Base-by-base conservation (phyloP, 2,329 filamentous ascomycete genomes). In the Verticillium longisporum region DNA sequence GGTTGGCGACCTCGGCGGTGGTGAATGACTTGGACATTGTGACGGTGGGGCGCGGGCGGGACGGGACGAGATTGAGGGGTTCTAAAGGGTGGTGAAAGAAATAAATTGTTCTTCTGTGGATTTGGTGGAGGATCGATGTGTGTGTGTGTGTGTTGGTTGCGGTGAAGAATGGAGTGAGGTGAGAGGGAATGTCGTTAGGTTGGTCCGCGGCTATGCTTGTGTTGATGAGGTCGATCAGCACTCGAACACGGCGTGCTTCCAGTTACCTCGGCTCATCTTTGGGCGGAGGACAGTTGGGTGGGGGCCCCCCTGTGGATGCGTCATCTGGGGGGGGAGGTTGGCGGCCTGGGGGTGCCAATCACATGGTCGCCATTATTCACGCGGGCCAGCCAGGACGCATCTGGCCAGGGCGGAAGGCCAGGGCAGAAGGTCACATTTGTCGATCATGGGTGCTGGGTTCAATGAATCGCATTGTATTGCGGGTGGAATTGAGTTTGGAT, bases 1-100 rank as follows among this genome's bases (percentile, higher is more conserved):
- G 88, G 76, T 85, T 78, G 69, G 85, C 83, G 67, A 91, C 87
- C 66, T 89, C 85, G 69, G 84, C 80, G 65, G 79, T 74, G 64
- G 84, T 83, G 74, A 84, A 86, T 38, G 80, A 75, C 69, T 86
- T 80, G 62, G 84, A 82, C 85, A 88, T 88, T 61, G 59, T 75
- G 62, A 58, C 54, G 58, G 58, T 13, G 45, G 7, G 26, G 10
- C 10, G 31, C 18, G 3, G 45, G 45, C 0, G n/a, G 21, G 13
- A 34, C 13, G 31, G 1, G 26, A 26, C 4, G 11, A 26, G 5
- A 26, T 11, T n/a, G 26, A 1, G 54, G 54, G 6, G 31, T 55
- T 15, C 21, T 26, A 14, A 31, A 31, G 13, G 38, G 15, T n/a
- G n/a, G n/a, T n/a, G n/a, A n/a, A n/a, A n/a, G n/a, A n/a, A n/a